These are phyloP conservation scores for Solanum hybrid DNA, from an alignment of 305 asterid genomes.

Conservation along the genomic window DNA sequence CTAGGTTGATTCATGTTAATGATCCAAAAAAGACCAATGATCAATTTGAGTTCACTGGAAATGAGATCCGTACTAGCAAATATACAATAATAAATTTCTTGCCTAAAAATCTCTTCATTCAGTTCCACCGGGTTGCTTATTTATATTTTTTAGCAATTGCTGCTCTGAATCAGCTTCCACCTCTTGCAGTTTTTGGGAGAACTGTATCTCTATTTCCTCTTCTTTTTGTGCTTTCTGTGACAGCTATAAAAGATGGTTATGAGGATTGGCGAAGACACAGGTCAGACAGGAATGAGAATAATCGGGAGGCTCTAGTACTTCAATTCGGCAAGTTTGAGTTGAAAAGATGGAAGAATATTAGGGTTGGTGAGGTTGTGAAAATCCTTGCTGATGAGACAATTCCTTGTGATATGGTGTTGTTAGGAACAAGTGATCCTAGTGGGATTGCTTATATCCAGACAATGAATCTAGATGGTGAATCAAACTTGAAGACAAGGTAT, in stretches of 20 bases:
- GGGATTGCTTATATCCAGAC: slow-evolving; percentile 98
- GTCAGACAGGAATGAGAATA: slow-evolving; percentile 95
- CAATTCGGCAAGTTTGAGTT: slow-evolving; percentile 51
- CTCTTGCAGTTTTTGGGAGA: slow-evolving; percentile 98
- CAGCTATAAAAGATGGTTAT: slow-evolving; percentile 97
- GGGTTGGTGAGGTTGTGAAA: slow-evolving; percentile 88
- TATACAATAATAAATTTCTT: slow-evolving; percentile 74
- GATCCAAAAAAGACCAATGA: slow-evolving; percentile 74
- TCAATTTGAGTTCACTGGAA: slow-evolving; percentile 62
- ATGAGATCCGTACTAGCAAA: slow-evolving; percentile 95
- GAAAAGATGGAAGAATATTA: slow-evolving; percentile 73
- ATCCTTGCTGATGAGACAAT: slow-evolving; percentile 70
- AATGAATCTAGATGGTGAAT: slow-evolving; percentile 97
- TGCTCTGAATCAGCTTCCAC: slow-evolving; percentile 94
- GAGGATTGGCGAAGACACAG: slow-evolving; percentile 99
- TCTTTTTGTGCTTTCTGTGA: slow-evolving; percentile 89
- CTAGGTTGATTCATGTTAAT: slow-evolving; percentile 77
- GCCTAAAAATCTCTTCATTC: slow-evolving; percentile 93
- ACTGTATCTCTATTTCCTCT: slow-evolving; percentile 94
- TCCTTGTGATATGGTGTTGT: slow-evolving; percentile 91
- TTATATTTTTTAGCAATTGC: slow-evolving; percentile 89
- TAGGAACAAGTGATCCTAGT: slow-evolving; percentile 87
- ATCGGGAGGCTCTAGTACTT: slow-evolving; percentile 76
- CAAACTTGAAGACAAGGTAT: slow-evolving; percentile 96
- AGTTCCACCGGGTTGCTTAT: slow-evolving; percentile 94